Conservation (phyloP, 805 yeast genomes). For the Ogataea allantospora region DNA sequence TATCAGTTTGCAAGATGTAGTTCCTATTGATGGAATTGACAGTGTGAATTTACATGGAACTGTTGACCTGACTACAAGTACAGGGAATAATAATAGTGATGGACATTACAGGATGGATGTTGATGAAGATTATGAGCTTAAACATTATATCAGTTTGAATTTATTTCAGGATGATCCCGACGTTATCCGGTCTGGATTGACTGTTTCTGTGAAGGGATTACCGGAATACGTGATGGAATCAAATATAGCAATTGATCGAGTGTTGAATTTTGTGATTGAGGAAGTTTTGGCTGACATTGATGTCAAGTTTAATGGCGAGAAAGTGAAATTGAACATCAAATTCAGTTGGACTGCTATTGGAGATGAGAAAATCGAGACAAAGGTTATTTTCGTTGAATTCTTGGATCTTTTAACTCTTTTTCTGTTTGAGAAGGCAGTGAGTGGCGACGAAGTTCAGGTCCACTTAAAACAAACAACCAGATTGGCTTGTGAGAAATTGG, state of each 20-base stretch:
- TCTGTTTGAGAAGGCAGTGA: conserved; percentile 19
- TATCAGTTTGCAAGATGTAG: conserved; percentile 17
- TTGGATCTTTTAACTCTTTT: conserved; percentile 28
- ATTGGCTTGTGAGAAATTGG: conserved; percentile 13
- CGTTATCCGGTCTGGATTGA: conserved; percentile 7
- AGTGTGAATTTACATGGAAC: conserved; percentile 5
- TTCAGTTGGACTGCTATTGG: conserved; percentile 29
- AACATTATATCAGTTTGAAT: conserved; percentile 9
- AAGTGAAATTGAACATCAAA: conserved; percentile 3
- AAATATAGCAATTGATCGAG: conserved; percentile 20
- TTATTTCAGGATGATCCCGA: conserved; percentile 6
- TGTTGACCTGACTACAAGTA: too few species aligned
- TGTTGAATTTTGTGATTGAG: conserved; percentile 16
- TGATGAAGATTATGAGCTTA: conserved; percentile 10
- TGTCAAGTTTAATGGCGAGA: conserved; percentile 1
- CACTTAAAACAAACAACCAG: conserved; percentile 6
- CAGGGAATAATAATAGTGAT: too few species aligned
- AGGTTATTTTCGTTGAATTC: conserved; percentile 28
- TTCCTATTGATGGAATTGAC: conserved; percentile 14
- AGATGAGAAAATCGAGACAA: conserved; percentile 18
- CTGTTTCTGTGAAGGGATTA: conserved; percentile 20
- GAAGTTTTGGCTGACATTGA: conserved; percentile 7
- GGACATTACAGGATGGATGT: too few species aligned
- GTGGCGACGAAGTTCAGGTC: conserved; percentile 7
- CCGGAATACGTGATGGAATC: conserved; percentile 19